Evolutionary conservation across 2,329 filamentous ascomycete genomes (phyloP).

Genomic region (Ceratocystis huliohia): DNA sequence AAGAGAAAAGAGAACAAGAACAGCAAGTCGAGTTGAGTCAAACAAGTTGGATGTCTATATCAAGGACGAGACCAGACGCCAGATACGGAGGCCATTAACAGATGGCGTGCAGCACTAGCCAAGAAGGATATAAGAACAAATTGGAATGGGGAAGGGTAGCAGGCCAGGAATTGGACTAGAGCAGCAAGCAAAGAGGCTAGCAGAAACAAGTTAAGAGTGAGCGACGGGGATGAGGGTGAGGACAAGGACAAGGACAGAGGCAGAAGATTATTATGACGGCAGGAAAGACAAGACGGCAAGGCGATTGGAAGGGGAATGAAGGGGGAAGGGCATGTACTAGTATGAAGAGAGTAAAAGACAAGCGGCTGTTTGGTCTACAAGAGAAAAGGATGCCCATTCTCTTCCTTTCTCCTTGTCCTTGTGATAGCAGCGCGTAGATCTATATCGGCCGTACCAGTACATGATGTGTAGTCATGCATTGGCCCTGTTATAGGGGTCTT

Average conservation of each 20-base stretch:
- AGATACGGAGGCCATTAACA: too few relatives aligned
- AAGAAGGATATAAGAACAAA: not conserved
- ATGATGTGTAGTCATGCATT: not conserved
- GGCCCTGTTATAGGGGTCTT: not conserved
- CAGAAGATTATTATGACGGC: conserved; percentile 3
- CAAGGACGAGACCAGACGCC: too few relatives aligned
- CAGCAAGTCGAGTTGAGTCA: too few relatives aligned
- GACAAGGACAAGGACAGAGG: conserved; percentile 9
- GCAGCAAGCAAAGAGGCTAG: conserved; percentile 16
- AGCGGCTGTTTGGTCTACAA: not conserved
- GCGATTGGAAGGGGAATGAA: too few relatives aligned
- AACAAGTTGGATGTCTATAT: too few relatives aligned
- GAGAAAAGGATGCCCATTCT: not conserved
- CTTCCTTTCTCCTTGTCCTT: not conserved
- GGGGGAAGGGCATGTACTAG: not conserved
- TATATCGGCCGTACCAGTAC: not conserved
- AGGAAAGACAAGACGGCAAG: too few relatives aligned
- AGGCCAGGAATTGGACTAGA: not conserved
- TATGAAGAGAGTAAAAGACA: not conserved
- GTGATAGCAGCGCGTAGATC: not conserved
- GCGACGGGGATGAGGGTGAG: not conserved
- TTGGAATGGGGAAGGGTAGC: conserved; percentile 7
- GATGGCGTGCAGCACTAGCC: not conserved
- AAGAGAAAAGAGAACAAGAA: too few relatives aligned
- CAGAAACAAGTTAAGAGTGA: not conserved